Evolutionary conservation across 495 filamentous ascomycete species (phyloP).

Genomic region (Hypoxylon rickii): DNA sequence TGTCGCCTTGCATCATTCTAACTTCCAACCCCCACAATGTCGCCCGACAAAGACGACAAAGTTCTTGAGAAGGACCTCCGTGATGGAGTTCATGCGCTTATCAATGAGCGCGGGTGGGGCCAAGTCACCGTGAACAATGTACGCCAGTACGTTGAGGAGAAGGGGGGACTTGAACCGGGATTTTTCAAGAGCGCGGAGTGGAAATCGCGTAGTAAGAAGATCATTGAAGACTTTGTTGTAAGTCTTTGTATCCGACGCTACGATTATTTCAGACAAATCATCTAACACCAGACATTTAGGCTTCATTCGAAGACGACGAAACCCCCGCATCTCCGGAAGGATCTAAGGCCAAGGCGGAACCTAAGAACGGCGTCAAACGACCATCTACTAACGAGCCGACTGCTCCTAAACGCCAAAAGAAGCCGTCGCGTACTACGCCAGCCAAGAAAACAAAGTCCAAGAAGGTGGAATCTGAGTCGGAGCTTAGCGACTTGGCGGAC

Average conservation of each 20-base stretch:
- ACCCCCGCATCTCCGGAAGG: conserved; percentile 11
- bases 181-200: conserved; percentile 74
- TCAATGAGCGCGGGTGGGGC: conserved; percentile 58
- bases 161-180: conserved; percentile 65
- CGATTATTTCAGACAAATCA: conserved; percentile 21
- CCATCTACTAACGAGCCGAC: conserved; percentile 36
- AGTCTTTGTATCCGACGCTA: conserved; percentile 34
- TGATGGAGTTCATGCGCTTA: conserved; percentile 61
- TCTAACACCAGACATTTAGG: conserved; percentile 23
- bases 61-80: conserved; percentile 60
- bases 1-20: too few species aligned
- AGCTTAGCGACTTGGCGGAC: conserved; percentile 33
- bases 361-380: conserved; percentile 40
- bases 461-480: conserved; percentile 40
- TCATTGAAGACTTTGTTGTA: conserved; percentile 76
- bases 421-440: conserved; percentile 17
- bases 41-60: conserved; percentile 26
- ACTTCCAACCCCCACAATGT: conserved; percentile 17
- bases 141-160: conserved; percentile 67
- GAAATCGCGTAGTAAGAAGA: conserved; percentile 77
- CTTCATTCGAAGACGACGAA: conserved; percentile 27
- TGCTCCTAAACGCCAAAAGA: conserved; percentile 42
- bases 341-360: conserved; percentile 19
- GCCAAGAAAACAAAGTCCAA: conserved; percentile 29
- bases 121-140: conserved; percentile 77